Evolutionary conservation across 1,139 yeast species (phyloP).

Genomic region (Taphrina sp.): DNA sequence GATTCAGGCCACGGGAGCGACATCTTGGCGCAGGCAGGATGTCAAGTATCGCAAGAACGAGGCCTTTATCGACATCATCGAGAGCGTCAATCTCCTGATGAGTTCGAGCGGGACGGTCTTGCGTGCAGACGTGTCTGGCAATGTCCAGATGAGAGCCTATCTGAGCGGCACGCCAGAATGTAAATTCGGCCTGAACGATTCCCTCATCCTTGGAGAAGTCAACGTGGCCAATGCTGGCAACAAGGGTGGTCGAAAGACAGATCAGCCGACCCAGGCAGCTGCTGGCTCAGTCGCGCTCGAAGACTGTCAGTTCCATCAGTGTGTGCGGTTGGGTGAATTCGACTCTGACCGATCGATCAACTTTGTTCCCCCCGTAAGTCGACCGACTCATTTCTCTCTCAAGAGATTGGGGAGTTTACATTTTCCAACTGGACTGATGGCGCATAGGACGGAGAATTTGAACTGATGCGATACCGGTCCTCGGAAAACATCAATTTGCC

Average conservation of each 20-base stretch:
- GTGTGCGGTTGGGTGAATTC: slow-evolving; percentile 70
- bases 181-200: slow-evolving; percentile 61
- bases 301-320: slow-evolving; percentile 86
- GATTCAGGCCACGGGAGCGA: slow-evolving; percentile 48
- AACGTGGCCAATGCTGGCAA: slow-evolving; percentile 15
- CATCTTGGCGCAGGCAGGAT: slow-evolving; percentile 71
- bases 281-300: slow-evolving; percentile 59
- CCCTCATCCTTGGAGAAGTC: slow-evolving; percentile 41
- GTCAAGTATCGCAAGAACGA: slow-evolving; percentile 81
- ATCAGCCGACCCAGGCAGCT: slow-evolving; percentile 43
- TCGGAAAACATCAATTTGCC: slow-evolving; percentile 66
- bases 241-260: slow-evolving; percentile 33
- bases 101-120: slow-evolving; percentile 53
- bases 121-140: slow-evolving; percentile 74
- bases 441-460: slow-evolving; percentile 74
- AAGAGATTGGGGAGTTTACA: not conserved
- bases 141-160: slow-evolving; percentile 67
- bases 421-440: not conserved
- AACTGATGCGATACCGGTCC: slow-evolving; percentile 73
- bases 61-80: slow-evolving; percentile 72
- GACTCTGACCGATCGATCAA: slow-evolving; percentile 65
- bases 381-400: not conserved
- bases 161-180: slow-evolving; percentile 77
- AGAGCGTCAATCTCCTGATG: slow-evolving; percentile 67
- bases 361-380: slow-evolving; percentile 64